Base-by-base conservation (phyloP, 306 rosid species). In the Cucumis cinereus region DNA sequence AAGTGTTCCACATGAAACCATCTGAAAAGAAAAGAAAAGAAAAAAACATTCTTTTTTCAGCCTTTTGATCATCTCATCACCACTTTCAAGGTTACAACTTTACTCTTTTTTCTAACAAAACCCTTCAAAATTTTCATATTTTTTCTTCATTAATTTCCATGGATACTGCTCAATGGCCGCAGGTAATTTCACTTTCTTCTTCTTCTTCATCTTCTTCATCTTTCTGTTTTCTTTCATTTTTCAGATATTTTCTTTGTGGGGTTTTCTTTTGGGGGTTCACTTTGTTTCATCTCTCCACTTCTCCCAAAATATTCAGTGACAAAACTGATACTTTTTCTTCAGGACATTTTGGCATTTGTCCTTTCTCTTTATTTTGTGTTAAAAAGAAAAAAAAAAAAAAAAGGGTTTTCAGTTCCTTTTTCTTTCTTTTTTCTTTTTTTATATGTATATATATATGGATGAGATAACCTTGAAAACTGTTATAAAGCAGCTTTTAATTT, bases 161-260 rank as follows among this genome's bases (percentile, higher is more conserved):
- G 97, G 91, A 91, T 75, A 85, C 91, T 71, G 84, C 92, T 88
- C 91, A 86, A 36, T 91, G 97, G 92, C 90, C 97, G 75, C 95
- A 85, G 92, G 97, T 91, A 80, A 43, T 40, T 78, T 7, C 3
- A 2, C 20, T 50, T 43, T 78, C 57, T 17, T 62, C 26, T 10
- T 74, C 40, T 55, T 47, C 45, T 72, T 72, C 26, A 53, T 52
- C 36, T 49, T 19, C 16, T 47, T 47, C 9, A 24, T 68, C 2
- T 16, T 15, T 47, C 4, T 30, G 35, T 30, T 30, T 30, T 30
- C 35, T 5, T 30, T 30, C 3, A 30, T 30, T 30, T 28, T 30
- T 3, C 3, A 30, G 35, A 30, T 2, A 2, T 30, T 70, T 70
- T 70, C 41, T 40, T 24, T 49, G 23, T 70, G 58, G 75, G 75